Conservation (phyloP, 2,329 filamentous ascomycete species). For the Bipolaris oryzae region DNA sequence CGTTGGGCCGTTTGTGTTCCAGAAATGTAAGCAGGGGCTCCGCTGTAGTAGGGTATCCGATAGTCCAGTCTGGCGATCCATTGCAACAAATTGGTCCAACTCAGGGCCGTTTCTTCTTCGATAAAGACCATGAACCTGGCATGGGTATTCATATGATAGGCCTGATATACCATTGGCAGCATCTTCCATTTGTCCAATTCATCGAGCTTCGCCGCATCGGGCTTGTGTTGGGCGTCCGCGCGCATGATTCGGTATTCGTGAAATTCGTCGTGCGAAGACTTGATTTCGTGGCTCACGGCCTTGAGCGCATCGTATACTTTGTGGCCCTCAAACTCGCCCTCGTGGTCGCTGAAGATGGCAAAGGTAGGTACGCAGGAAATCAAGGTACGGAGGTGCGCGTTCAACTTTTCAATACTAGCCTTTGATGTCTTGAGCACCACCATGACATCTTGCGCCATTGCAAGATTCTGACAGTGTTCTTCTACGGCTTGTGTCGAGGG, state of each 20-base stretch:
- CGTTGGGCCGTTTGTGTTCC: conserved; percentile 50
- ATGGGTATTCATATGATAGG: conserved; percentile 45
- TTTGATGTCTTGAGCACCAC: conserved; percentile 65
- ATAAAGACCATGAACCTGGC: conserved; percentile 44
- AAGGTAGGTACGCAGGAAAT: conserved; percentile 62
- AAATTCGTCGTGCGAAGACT: conserved; percentile 55
- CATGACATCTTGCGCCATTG: conserved; percentile 57
- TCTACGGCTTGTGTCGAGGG: conserved; percentile 9
- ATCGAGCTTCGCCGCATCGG: conserved; percentile 52
- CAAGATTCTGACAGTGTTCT: conserved; percentile 33
- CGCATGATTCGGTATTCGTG: conserved; percentile 58
- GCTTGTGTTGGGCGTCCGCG: conserved; percentile 51
- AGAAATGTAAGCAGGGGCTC: conserved; percentile 47
- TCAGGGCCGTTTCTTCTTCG: conserved; percentile 43
- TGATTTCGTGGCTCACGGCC: conserved; percentile 45
- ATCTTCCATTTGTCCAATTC: conserved; percentile 66
- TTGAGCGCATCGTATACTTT: conserved; percentile 58
- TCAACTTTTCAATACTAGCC: conserved; percentile 63
- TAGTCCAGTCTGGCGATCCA: conserved; percentile 49
- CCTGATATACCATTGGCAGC: conserved; percentile 60
- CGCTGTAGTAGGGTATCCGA: conserved; percentile 52
- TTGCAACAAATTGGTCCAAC: conserved; percentile 48
- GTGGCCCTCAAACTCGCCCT: conserved; percentile 58
- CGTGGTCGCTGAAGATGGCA: conserved; percentile 65
- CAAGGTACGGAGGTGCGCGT: conserved; percentile 60